Evolutionary conservation across 495 filamentous ascomycete genomes (phyloP).

Genomic region (Aspergillus coremiiformis): DNA sequence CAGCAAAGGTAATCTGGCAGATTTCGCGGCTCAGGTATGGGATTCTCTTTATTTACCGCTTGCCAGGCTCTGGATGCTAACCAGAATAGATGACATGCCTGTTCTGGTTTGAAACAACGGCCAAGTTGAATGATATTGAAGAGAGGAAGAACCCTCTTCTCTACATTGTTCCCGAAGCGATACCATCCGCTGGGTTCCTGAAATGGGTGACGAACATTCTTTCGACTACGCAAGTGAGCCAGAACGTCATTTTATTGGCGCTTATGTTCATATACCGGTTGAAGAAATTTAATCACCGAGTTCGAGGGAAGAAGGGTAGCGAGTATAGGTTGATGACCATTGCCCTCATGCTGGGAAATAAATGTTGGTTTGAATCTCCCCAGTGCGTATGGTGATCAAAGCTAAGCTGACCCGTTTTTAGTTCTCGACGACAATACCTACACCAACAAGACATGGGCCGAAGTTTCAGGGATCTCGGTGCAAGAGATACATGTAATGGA

Average conservation of each 20-base stretch:
- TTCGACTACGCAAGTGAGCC: constrained; percentile 91
- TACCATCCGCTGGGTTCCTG: constrained; percentile 70
- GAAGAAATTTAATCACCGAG: constrained; percentile 78
- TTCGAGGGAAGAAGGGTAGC: constrained; percentile 86
- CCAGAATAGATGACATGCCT: constrained; percentile 74
- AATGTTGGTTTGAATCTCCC: constrained; percentile 56
- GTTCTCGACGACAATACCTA: constrained; percentile 98
- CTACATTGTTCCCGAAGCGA: constrained; percentile 60
- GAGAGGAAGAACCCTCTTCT: constrained; percentile 44
- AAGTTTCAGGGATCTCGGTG: constrained; percentile 92
- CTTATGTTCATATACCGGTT: constrained; percentile 89
- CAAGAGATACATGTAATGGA: constrained; percentile 98
- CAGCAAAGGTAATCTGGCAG: constrained; percentile 63
- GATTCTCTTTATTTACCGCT: background rate
- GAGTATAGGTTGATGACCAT: constrained; percentile 94
- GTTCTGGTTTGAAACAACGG: constrained; percentile 95
- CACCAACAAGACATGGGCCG: constrained; percentile 99
- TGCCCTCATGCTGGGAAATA: constrained; percentile 97
- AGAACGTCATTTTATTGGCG: constrained; percentile 89
- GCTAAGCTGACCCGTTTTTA: constrained; percentile 32
- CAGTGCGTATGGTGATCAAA: background rate
- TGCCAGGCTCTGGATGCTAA: background rate
- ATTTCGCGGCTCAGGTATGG: constrained; percentile 74
- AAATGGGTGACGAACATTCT: constrained; percentile 92
- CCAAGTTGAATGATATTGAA: constrained; percentile 66